Conservation (phyloP, 106 monocot species). For the Dendrobium officinale region DNA sequence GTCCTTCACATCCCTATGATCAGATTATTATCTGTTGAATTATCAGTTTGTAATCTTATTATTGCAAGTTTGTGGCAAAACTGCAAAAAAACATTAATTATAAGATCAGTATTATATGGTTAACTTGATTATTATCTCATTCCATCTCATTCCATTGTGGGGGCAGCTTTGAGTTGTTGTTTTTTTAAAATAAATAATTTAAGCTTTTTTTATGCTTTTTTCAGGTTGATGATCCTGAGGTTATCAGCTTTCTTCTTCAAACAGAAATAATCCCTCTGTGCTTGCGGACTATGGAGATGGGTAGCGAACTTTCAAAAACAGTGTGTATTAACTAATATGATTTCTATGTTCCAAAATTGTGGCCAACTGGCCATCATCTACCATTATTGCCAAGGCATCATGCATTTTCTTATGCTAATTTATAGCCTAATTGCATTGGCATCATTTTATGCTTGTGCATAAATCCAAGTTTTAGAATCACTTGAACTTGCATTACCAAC, state of each 20-base stretch:
- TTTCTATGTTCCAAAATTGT: neutral
- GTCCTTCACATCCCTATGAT: no score
- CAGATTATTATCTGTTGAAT: no score
- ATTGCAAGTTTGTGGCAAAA: no score
- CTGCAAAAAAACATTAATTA: no score
- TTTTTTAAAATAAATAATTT: neutral
- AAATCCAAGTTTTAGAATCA: no score
- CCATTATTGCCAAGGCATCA: neutral
- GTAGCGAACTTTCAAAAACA: conserved; percentile 98
- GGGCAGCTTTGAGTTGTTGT: neutral
- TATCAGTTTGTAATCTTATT: no score
- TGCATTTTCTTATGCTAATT: neutral
- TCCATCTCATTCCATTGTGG: neutral
- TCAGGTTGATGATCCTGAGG: conserved; percentile 99
- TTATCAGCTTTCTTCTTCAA: conserved; percentile 98
- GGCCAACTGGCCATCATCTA: neutral
- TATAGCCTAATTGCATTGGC: neutral
- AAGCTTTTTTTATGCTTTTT: neutral
- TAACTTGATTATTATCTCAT: neutral
- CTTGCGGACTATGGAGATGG: conserved; percentile 98
- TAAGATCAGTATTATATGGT: neutral
- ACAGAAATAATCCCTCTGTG: conserved; percentile 98
- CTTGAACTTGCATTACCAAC: no score
- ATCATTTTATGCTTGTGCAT: neutral
- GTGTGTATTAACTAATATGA: conserved; percentile 25